phyloP scores from a whole-genome alignment of 2,329 filamentous ascomycete species.

The Fusarium keratoplasticum region DNA sequence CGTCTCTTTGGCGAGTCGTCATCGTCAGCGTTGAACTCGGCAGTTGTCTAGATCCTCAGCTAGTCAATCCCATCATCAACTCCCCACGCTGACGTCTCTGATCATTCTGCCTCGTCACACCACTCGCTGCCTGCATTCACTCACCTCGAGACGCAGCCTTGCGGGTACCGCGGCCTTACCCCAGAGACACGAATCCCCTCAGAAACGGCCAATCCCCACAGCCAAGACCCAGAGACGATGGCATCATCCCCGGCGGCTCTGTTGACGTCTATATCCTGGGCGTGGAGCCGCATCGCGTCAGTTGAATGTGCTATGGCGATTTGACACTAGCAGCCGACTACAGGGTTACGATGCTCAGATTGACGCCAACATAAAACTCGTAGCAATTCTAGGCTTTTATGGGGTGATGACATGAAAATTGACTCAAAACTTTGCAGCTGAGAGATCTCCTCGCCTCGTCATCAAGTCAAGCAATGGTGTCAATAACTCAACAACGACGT shows the following conservation, averaged over 20 bases:
- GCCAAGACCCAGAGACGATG: slow-evolving; percentile 10
- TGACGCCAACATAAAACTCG: not conserved
- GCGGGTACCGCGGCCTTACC: slow-evolving; percentile 4
- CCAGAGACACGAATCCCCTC: not conserved
- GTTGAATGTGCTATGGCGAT: slow-evolving; percentile 11
- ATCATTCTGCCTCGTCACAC: slow-evolving; percentile 19
- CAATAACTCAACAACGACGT: not conserved
- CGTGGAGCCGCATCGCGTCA: slow-evolving; percentile 20
- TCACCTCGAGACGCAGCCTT: slow-evolving; percentile 27
- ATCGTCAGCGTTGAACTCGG: slow-evolving; percentile 8
- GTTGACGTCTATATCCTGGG: slow-evolving; percentile 18
- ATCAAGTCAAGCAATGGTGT: not conserved
- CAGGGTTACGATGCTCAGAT: not conserved
- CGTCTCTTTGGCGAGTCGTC: slow-evolving; percentile 12
- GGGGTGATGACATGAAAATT: not conserved
- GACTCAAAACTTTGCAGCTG: not conserved
- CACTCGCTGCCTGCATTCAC: slow-evolving; percentile 26
- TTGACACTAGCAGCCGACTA: slow-evolving; percentile 1
- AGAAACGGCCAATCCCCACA: not conserved
- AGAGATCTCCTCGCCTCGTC: not conserved
- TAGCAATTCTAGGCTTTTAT: slow-evolving; percentile 9
- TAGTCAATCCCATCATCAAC: not conserved
- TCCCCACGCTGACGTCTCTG: not conserved
- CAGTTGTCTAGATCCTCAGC: slow-evolving; percentile 15
- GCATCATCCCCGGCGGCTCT: slow-evolving; percentile 30